Conservation (phyloP, 768 basidiomycete genomes). For the Leccinum uliginosum region DNA sequence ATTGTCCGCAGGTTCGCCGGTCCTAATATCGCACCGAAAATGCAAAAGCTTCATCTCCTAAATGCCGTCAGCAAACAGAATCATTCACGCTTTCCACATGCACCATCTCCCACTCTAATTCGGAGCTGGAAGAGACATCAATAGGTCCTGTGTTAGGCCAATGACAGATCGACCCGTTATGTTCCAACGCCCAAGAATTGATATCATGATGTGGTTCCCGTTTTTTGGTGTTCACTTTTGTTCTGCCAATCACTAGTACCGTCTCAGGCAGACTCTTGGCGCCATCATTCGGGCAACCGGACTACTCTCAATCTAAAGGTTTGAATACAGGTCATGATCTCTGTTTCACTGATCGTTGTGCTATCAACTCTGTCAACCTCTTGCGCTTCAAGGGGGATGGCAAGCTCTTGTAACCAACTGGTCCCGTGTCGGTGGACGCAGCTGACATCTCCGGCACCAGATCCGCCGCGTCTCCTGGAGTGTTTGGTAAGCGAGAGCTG, state of each 20-base stretch:
- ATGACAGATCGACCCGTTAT: conserved; percentile 61
- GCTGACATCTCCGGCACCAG: conserved; percentile 1
- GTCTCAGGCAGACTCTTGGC: conserved; percentile 19
- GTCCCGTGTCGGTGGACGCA: background rate
- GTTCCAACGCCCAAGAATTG: conserved; percentile 42
- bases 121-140: conserved; percentile 65
- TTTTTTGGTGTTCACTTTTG: conserved; percentile 4
- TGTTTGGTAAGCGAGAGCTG: conserved; percentile 3
- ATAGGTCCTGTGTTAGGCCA: conserved; percentile 28
- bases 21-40: background rate
- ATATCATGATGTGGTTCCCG: conserved; percentile 31
- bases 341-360: conserved; percentile 1
- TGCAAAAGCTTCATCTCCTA: conserved; percentile 24
- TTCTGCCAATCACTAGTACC: conserved; percentile 7
- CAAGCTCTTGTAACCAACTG: conserved; percentile 16
- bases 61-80: conserved; percentile 76
- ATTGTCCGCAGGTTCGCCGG: conserved; percentile 33
- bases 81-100: conserved; percentile 4
- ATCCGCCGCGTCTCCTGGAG: background rate
- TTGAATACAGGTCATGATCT: background rate
- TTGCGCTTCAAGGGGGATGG: conserved; percentile 22
- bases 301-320: too few species aligned
- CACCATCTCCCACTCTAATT: conserved; percentile 24
- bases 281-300: background rate
- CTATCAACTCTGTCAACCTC: conserved; percentile 12